Evolutionary conservation across 2,329 filamentous ascomycete species (phyloP).

Genomic region (Fusarium kyushuense): DNA sequence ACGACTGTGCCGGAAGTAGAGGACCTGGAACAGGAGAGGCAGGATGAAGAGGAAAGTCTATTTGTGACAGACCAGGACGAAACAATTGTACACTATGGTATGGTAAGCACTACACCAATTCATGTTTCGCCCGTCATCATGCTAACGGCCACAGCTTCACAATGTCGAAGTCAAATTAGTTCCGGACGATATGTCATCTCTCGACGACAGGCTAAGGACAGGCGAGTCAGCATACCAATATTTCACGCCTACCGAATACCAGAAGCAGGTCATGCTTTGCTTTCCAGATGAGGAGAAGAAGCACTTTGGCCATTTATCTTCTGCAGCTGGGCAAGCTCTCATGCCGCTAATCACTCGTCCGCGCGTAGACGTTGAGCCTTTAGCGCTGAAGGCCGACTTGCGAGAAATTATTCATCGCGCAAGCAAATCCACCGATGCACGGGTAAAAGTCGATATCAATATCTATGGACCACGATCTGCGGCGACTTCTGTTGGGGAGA

Average conservation of each 20-base stretch:
- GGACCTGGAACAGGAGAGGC: neutral
- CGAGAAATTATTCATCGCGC: constrained; percentile 9
- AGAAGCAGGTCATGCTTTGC: constrained; percentile 11
- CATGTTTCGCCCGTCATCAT: fast-evolving
- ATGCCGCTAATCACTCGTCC: neutral
- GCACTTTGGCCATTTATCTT: neutral
- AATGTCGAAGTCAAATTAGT: constrained; percentile 21
- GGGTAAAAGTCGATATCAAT: constrained; percentile 19
- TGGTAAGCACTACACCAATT: neutral
- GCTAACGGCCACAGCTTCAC: constrained; percentile 5
- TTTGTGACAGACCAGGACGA: neutral
- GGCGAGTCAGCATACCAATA: neutral
- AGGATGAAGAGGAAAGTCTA: neutral
- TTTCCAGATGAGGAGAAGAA: constrained; percentile 8
- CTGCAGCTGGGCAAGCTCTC: neutral
- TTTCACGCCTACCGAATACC: neutral
- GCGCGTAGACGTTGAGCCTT: neutral
- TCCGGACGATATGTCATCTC: constrained; percentile 2
- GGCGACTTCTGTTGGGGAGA: fast-evolving
- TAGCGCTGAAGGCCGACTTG: neutral
- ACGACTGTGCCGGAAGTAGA: neutral
- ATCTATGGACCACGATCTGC: neutral
- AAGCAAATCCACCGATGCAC: neutral
- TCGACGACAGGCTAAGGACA: neutral
- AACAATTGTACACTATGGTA: neutral